Evolutionary conservation across 345 rosid genomes (phyloP), one percentile per base, ranked within the genome.

Genomic region (Arabis hirsuta): DNA sequence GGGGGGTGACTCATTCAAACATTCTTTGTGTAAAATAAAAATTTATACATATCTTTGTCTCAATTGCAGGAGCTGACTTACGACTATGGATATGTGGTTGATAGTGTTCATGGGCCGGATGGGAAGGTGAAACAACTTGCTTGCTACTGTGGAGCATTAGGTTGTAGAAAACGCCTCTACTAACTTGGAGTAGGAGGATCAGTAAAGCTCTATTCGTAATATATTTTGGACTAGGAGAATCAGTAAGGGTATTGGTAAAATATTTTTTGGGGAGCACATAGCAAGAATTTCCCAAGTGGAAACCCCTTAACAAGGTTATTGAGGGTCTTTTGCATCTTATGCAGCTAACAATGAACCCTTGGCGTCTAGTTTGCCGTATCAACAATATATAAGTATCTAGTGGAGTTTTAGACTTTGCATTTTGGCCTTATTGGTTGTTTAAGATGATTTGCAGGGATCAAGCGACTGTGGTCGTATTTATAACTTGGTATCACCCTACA

Each of bases 1-100:
- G 24, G 24, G 8, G 12, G 16, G 1, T 36, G 38, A 51, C 42
- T 57, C 3, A 24, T 42, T 68, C 19, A 7, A 20, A 24, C 57
- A 26, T 71, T 54, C 46, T 39, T 22, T 36, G 50, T 13, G 19
- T 19, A 6, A 9, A 69, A 5, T 3, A 42, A 45, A 26, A 5
- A 22, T 9, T 20, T 9, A 36, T 51, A 44, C 67, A 59, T 52
- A 44, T 9, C 44, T 56, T 27, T 76, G 55, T 60, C 31, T 64
- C 46, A 14, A 42, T 12, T 68, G 56, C 58, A 91, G 99, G 97
- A 95, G 73, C 92, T 95, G 3, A 85, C 88, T 0, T 95, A 95
- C 51, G 99, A 95, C 79, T 95, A 95, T 65, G 99, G 97, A 13
- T 90, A 92, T 65, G 83, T 77, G 20, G 86, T 90, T 14, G 92